Percentiles rank a stretch among this genome's conserved stretches.
Evolutionary conservation across 2,329 filamentous ascomycete species (phyloP).

Genomic region (Colletotrichum sp.): DNA sequence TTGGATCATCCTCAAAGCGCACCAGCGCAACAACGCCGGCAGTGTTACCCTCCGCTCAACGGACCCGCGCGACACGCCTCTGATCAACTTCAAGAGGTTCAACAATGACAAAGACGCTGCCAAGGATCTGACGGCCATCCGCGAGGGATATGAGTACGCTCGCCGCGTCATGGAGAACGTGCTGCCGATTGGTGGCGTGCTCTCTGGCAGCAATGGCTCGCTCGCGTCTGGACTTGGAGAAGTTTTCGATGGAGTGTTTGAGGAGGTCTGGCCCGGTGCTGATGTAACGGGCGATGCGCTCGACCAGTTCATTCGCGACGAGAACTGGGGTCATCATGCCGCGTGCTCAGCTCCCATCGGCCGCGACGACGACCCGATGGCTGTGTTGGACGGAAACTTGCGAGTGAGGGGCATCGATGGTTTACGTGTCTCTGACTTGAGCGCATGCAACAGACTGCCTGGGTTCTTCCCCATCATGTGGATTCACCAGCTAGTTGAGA

Average conservation of each 20-base stretch:
- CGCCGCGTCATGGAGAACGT: background rate
- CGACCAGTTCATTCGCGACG: slow-evolving; percentile 15
- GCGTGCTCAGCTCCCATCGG: slow-evolving; percentile 63
- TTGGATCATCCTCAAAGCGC: background rate
- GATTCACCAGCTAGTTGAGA: slow-evolving; percentile 63
- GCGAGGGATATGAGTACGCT: background rate
- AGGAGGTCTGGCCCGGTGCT: background rate
- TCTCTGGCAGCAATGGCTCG: background rate
- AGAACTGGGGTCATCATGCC: slow-evolving; percentile 63
- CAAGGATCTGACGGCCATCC: background rate
- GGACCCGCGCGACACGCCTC: background rate
- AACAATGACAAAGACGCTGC: background rate
- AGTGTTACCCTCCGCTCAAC: background rate
- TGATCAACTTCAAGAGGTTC: background rate
- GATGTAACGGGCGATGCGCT: background rate
- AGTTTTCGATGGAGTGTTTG: background rate
- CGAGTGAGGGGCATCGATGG: slow-evolving; percentile 59
- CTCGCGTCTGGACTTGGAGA: background rate
- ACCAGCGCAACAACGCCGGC: background rate
- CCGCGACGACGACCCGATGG: slow-evolving; percentile 54
- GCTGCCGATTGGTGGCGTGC: background rate
- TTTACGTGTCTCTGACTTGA: slow-evolving; percentile 67
- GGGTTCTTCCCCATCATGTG: slow-evolving; percentile 53
- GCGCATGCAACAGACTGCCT: slow-evolving; percentile 54
- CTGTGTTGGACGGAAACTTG: slow-evolving; percentile 63